Evolutionary conservation across 1,284 basidiomycete genomes (phyloP), one percentile per base, ranked within the genome.

Genomic region (Mycena sp.): DNA sequence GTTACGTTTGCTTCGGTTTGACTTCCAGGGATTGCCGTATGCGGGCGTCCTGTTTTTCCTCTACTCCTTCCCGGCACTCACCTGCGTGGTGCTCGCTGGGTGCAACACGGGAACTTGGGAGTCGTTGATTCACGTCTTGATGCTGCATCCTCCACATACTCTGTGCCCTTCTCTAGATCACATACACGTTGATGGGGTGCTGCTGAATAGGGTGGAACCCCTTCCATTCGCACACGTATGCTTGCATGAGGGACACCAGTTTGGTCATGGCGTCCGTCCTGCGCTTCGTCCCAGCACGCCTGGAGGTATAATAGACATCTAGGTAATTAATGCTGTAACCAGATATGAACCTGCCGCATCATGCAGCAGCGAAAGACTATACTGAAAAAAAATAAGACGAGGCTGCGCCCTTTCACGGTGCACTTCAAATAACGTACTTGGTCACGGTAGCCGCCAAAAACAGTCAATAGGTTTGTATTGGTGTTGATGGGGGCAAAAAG

Each of bases 401-500:
- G n/a, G n/a, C n/a, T n/a, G n/a, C n/a, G n/a, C n/a, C n/a, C n/a
- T n/a, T n/a, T n/a, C n/a, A n/a, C n/a, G n/a, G n/a, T n/a, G n/a
- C n/a, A n/a, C n/a, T n/a, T n/a, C n/a, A n/a, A n/a, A n/a, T n/a
- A n/a, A n/a, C n/a, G n/a, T n/a, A n/a, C n/a, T n/a, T n/a, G n/a
- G n/a, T n/a, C n/a, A n/a, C n/a, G n/a, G n/a, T n/a, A n/a, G n/a
- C n/a, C n/a, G n/a, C n/a, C n/a, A n/a, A n/a, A n/a, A 30, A 25
- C 30, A 59, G 10, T 65, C 53, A 56, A 54, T 46, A 37, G 11
- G 64, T 28, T 44, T 61, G 50, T 45, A 68, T 60, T 32, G 66
- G 48, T 41, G 26, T 23, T 29, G 41, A 48, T 21, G 60, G 16
- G 37, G 40, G 19, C 45, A 44, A 40, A 30, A 55, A 30, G 35